phyloP scores from a whole-genome alignment of 2,329 filamentous ascomycete species.

The Chaetomiaceae sp. region DNA sequence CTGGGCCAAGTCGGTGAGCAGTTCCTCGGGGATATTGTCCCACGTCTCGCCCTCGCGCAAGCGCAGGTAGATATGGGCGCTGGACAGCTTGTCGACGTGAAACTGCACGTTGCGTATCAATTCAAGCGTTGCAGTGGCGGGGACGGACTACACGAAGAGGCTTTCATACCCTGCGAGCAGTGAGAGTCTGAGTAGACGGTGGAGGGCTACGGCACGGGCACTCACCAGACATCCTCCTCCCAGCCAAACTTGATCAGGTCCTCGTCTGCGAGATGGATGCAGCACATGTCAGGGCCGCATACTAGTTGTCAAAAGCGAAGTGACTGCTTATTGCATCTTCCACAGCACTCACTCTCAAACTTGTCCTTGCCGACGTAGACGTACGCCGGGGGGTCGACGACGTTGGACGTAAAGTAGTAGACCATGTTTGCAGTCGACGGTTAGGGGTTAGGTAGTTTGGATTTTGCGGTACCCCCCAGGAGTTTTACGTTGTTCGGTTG shows the following conservation, averaged over 20 bases:
- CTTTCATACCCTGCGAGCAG: slow-evolving; percentile 32
- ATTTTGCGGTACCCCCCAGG: background rate
- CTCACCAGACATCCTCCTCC: slow-evolving; percentile 91
- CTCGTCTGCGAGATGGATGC: slow-evolving; percentile 63
- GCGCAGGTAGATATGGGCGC: slow-evolving; percentile 92
- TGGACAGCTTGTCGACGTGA: slow-evolving; percentile 95
- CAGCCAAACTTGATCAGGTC: slow-evolving; percentile 91
- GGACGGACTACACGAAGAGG: background rate
- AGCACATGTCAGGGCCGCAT: background rate
- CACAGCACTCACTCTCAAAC: slow-evolving; percentile 69
- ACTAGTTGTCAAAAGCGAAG: background rate
- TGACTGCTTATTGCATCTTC: too few relatives aligned
- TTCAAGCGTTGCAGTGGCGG: too few relatives aligned
- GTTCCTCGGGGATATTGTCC: slow-evolving; percentile 71
- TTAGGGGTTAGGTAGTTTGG: too few relatives aligned
- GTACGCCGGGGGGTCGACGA: slow-evolving; percentile 75
- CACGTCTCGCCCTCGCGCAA: slow-evolving; percentile 73
- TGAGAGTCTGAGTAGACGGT: background rate
- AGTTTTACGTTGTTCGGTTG: background rate
- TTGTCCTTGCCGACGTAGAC: slow-evolving; percentile 99
- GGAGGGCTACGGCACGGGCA: background rate
- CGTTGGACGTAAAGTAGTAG: slow-evolving; percentile 88
- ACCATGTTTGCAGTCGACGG: slow-evolving; percentile 72
- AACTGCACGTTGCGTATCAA: slow-evolving; percentile 63
- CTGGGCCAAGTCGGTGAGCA: slow-evolving; percentile 88